A percentile compares a stretch with the other conserved stretches of the same genome.
Conservation (phyloP, 441 rosid species). For the Erysimum cheiri region DNA sequence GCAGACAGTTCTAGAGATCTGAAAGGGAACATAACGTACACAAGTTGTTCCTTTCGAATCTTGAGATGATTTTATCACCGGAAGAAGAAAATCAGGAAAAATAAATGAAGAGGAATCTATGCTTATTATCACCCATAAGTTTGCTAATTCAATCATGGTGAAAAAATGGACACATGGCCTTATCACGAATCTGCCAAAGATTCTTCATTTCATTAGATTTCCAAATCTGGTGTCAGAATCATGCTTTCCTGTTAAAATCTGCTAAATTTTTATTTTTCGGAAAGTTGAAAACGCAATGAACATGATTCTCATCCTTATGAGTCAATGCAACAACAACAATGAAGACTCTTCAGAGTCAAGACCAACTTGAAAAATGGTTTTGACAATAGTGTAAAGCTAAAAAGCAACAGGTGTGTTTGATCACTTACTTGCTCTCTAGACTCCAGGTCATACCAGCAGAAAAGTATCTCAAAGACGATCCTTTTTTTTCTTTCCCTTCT, state of each 20-base stretch:
- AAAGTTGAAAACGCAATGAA: constrained; percentile 10
- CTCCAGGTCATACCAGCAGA: constrained; percentile 41
- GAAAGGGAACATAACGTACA: constrained; percentile 11
- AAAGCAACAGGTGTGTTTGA: constrained; percentile 32
- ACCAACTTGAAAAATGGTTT: constrained; percentile 12
- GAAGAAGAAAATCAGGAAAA: constrained; percentile 28
- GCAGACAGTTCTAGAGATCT: constrained; percentile 9
- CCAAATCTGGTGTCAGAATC: constrained; percentile 41
- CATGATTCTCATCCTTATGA: constrained; percentile 21
- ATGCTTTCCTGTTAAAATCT: constrained; percentile 23
- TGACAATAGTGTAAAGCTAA: constrained; percentile 30
- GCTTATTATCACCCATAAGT: constrained; percentile 37
- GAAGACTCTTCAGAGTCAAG: constrained; percentile 5
- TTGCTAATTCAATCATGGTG: constrained; percentile 37
- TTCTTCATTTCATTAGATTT: constrained; percentile 41
- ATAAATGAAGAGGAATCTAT: constrained; percentile 17
- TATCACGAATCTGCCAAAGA: constrained; percentile 39
- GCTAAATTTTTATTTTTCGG: background rate
- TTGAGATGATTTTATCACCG: constrained; percentile 23
- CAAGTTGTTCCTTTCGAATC: constrained; percentile 32
- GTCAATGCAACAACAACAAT: constrained; percentile 29
- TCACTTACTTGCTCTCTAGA: constrained; percentile 40
- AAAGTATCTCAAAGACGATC: constrained; percentile 26
- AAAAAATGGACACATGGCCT: constrained; percentile 37
- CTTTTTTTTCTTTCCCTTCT: constrained; percentile 22